Evolutionary conservation across 2,329 filamentous ascomycete genomes (phyloP).

Genomic region (Thelonectria discophora): DNA sequence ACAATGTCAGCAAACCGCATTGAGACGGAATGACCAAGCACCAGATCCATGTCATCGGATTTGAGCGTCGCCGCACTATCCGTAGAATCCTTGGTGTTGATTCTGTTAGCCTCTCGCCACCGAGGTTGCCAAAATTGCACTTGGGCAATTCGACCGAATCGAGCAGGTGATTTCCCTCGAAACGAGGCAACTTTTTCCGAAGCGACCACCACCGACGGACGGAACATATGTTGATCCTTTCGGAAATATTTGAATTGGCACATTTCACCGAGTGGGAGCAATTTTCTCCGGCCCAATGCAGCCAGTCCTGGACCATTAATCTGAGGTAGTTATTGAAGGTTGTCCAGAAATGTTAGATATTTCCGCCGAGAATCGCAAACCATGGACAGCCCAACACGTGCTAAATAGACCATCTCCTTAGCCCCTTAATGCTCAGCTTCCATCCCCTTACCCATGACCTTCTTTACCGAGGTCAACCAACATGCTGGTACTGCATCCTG

Average conservation of each 20-base stretch:
- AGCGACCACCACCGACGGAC: not conserved
- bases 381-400: not conserved
- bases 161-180: not conserved
- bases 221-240: no score
- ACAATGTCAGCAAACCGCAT: no score
- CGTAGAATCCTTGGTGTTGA: no score
- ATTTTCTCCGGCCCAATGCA: not conserved
- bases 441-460: no score
- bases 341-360: not conserved
- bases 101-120: no score
- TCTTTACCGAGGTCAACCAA: no score
- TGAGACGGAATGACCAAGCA: no score
- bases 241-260: not conserved
- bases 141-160: not conserved
- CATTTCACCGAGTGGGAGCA: not conserved
- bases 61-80: no score
- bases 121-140: not conserved
- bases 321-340: no score
- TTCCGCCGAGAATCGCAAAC: not conserved
- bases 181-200: not conserved
- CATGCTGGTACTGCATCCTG: no score
- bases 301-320: not conserved
- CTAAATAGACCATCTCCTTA: not conserved
- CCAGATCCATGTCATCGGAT: no score
- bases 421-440: not conserved